These are phyloP conservation scores for Saccharomycopsis selenospora DNA, from an alignment of 805 yeast species.

Conservation along the genomic window DNA sequence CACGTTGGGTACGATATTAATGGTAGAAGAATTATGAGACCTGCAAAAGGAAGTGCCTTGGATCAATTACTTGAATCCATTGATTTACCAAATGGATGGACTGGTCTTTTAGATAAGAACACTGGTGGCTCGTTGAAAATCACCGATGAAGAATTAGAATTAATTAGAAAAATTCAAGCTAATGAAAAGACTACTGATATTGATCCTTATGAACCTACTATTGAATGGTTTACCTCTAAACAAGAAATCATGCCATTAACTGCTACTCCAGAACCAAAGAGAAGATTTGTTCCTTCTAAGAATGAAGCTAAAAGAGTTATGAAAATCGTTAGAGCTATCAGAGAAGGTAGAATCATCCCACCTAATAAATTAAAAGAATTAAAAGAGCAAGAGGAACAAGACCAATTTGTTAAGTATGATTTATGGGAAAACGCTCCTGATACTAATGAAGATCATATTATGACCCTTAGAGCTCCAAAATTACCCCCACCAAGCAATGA, in stretches of 20 bases:
- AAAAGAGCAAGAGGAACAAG: constrained; percentile 44
- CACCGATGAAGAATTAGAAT: constrained; percentile 79
- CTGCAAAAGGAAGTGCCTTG: constrained; percentile 92
- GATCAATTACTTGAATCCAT: constrained; percentile 84
- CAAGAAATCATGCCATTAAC: constrained; percentile 84
- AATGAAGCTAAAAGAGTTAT: constrained; percentile 93
- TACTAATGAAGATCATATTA: constrained; percentile 64
- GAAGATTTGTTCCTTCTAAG: constrained; percentile 93
- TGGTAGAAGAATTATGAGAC: constrained; percentile 98
- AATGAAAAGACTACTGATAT: constrained; percentile 80
- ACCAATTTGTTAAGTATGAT: constrained; percentile 52
- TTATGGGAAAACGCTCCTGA: constrained; percentile 76
- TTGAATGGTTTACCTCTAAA: constrained; percentile 91
- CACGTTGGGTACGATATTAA: constrained; percentile 95
- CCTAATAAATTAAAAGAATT: constrained; percentile 50
- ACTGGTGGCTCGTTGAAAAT: constrained; percentile 83
- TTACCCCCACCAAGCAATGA: constrained; percentile 94
- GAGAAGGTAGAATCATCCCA: constrained; percentile 90
- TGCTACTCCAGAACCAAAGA: constrained; percentile 94
- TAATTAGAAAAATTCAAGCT: constrained; percentile 76
- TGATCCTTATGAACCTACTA: constrained; percentile 87
- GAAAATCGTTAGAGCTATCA: constrained; percentile 93
- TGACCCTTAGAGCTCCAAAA: constrained; percentile 94
- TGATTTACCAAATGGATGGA: constrained; percentile 98
- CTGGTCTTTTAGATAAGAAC: constrained; percentile 84